Percentiles rank a stretch among this genome's conserved stretches.
These are phyloP conservation scores for Lactuca saligna DNA, from an alignment of 129 eudicot genomes.

Conservation along the genomic window DNA sequence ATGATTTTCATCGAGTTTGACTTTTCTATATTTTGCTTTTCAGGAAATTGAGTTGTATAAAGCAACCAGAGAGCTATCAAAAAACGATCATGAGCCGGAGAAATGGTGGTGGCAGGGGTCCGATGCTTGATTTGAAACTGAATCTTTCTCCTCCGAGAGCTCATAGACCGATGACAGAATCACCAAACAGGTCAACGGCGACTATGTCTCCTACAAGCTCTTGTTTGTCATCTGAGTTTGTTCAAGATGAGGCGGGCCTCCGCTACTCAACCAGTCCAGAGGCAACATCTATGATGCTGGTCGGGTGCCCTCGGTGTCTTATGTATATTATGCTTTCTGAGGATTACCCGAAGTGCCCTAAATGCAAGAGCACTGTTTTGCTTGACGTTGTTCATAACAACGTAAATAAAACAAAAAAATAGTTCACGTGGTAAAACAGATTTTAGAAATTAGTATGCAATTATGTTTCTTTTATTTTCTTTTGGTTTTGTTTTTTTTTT, in stretches of 20 bases:
- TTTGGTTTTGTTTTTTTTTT: neutral
- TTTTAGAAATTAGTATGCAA: conserved; percentile 12
- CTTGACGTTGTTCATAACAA: conserved; percentile 59
- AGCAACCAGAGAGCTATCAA: neutral
- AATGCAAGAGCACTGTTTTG: conserved; percentile 81
- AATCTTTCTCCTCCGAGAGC: conserved; percentile 60
- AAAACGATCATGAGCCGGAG: conserved; percentile 49
- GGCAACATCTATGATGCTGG: conserved; percentile 71
- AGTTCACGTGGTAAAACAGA: neutral
- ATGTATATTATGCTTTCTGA: conserved; percentile 86
- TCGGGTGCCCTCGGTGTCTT: conserved; percentile 87
- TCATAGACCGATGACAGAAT: conserved; percentile 33
- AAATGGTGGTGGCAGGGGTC: conserved; percentile 41
- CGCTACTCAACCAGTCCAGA: conserved; percentile 66
- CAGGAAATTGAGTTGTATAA: conserved; percentile 16
- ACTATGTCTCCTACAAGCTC: conserved; percentile 57
- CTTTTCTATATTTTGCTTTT: conserved; percentile 11
- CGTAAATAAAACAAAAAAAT: conserved; percentile 34
- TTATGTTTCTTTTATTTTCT: conserved; percentile 16
- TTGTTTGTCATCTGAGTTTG: conserved; percentile 67
- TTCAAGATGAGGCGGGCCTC: conserved; percentile 38
- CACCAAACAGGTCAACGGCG: conserved; percentile 51
- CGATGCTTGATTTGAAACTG: conserved; percentile 72
- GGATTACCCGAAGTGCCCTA: conserved; percentile 70
- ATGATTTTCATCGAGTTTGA: conserved; percentile 1